Evolutionary conservation across 139 green algal species (phyloP).

Genomic region (Chlorella sp.): DNA sequence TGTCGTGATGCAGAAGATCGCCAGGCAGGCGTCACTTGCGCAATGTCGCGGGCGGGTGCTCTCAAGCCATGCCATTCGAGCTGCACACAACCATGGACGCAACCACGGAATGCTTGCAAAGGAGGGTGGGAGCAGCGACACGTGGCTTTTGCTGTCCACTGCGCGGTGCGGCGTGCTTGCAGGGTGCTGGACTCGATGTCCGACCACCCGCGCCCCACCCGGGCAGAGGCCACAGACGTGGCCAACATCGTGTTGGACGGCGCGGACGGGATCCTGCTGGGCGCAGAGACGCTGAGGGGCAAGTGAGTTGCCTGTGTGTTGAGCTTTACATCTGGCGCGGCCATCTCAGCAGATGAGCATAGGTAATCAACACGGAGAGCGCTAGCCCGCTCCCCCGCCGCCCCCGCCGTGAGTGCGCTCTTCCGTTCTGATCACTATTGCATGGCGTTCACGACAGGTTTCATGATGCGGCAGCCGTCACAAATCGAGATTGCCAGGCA

Average conservation of each 20-base stretch:
- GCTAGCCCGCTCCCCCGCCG: too few species aligned
- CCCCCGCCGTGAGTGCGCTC: too few species aligned
- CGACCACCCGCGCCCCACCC: constrained; percentile 20
- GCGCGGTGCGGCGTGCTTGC: too few species aligned
- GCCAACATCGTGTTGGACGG: constrained; percentile 86
- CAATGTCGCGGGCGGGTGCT: background rate
- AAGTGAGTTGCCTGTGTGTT: constrained; percentile 37
- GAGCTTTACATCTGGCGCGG: too few species aligned
- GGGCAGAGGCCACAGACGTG: constrained; percentile 52
- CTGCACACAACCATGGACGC: background rate
- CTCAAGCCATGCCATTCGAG: background rate
- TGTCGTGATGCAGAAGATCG: background rate
- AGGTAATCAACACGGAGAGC: too few species aligned
- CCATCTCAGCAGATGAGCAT: too few species aligned
- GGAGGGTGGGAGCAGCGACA: too few species aligned
- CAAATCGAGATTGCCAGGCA: too few species aligned
- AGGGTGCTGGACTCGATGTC: constrained; percentile 85
- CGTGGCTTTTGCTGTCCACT: too few species aligned
- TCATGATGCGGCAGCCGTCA: too few species aligned
- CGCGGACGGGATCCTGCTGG: constrained; percentile 79
- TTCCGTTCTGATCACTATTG: too few species aligned
- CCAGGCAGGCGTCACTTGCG: background rate
- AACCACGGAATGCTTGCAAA: background rate
- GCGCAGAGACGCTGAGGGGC: constrained; percentile 77
- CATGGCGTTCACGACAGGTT: too few species aligned